Conservation (phyloP, 768 basidiomycete species). For the Leccinellum albellum region DNA sequence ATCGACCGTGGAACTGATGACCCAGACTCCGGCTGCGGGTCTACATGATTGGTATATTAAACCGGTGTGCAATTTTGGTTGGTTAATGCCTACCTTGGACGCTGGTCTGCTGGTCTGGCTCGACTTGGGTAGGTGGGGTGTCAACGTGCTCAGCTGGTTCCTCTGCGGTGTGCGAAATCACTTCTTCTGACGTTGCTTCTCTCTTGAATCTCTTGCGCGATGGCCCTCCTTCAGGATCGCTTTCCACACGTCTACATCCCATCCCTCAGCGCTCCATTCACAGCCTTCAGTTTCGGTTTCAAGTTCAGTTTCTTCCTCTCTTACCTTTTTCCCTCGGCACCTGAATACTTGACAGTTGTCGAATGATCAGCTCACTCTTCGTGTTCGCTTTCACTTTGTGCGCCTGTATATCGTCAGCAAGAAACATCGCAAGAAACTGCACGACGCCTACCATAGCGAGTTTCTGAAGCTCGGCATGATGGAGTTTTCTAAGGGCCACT, state of each 20-base stretch:
- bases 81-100: constrained; percentile 1
- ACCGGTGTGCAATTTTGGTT: neutral
- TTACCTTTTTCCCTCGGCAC: constrained; percentile 12
- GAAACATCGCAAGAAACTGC: neutral
- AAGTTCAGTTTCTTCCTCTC: neutral
- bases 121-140: neutral
- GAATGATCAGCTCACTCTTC: constrained; percentile 27
- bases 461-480: constrained; percentile 26
- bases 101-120: neutral
- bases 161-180: neutral
- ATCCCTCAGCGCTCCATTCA: neutral
- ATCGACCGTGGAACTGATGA: neutral
- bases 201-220: constrained; percentile 15
- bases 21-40: neutral
- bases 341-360: constrained; percentile 12
- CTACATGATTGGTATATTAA: neutral
- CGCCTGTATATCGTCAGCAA: constrained; percentile 13
- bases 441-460: constrained; percentile 19
- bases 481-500: constrained; percentile 18
- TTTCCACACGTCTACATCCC: constrained; percentile 4
- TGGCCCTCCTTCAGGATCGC: constrained; percentile 7
- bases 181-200: neutral
- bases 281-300: neutral
- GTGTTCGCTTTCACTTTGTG: constrained; percentile 23
- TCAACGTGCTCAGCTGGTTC: neutral